These are phyloP conservation scores for Polysphondylium violaceum DNA, from an alignment of 78 protist species.

Conservation along the genomic window DNA sequence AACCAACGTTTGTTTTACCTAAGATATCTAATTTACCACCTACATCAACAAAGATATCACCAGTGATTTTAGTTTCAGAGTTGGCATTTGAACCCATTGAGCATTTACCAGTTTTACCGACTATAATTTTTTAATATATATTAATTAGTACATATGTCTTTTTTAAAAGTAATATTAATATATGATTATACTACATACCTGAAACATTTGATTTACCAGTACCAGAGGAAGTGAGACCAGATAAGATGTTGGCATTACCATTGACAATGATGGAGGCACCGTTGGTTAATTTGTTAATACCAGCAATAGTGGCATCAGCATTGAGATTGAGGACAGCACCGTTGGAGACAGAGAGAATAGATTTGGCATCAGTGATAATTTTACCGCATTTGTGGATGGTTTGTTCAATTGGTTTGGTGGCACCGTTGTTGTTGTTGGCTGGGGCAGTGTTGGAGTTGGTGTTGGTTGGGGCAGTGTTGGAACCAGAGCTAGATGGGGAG, in stretches of 20 bases:
- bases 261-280: conserved; percentile 16
- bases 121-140: not conserved
- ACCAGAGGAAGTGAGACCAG: conserved; percentile 9
- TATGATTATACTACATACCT: not conserved
- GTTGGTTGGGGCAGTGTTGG: not conserved
- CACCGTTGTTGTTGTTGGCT: not conserved
- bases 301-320: conserved; percentile 15
- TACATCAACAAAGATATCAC: conserved; percentile 17
- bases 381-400: conserved; percentile 10
- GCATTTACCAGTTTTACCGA: conserved; percentile 43
- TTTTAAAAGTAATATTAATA: not conserved
- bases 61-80: conserved; percentile 5
- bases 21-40: conserved; percentile 30
- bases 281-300: conserved; percentile 14
- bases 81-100: conserved; percentile 20
- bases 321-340: conserved; percentile 30
- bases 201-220: not conserved
- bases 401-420: not conserved
- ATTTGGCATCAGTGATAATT: conserved; percentile 20
- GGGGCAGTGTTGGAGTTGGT: not conserved
- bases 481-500: not conserved
- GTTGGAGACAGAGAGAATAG: conserved; percentile 7
- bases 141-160: not conserved
- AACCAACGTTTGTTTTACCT: conserved; percentile 15
- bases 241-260: conserved; percentile 27